Percentiles rank a stretch among this genome's conserved stretches.
Conservation (phyloP, 176 grass and related monocot genomes). For the Aegilops sharonensis region DNA sequence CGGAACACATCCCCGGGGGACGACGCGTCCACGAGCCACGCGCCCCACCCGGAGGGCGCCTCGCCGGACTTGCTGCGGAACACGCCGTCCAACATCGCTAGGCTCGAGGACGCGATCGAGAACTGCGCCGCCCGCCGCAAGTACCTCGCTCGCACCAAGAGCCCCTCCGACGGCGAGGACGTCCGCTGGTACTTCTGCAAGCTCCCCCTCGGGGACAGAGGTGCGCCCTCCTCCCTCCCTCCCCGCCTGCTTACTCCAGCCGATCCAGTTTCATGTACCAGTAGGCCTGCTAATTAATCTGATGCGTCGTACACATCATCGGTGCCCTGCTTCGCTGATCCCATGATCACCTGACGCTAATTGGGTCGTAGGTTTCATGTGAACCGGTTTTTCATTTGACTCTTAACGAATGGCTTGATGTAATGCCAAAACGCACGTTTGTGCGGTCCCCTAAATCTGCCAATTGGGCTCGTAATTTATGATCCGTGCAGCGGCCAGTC, state of each 20-base stretch:
- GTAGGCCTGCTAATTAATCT: neutral
- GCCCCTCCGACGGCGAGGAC: conserved; percentile 83
- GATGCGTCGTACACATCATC: neutral
- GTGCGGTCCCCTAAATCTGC: neutral
- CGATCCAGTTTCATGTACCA: neutral
- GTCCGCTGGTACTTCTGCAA: conserved; percentile 98
- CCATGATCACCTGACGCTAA: neutral
- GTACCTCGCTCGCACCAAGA: conserved; percentile 87
- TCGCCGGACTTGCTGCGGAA: conserved; percentile 81
- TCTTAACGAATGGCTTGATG: neutral
- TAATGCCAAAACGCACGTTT: neutral
- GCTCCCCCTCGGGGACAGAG: conserved; percentile 71
- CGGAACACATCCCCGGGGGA: conserved; percentile 1
- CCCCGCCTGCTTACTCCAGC: neutral
- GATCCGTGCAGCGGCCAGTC: neutral
- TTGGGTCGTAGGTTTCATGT: conserved; percentile 14
- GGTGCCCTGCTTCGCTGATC: neutral
- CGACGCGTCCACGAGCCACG: conserved; percentile 31
- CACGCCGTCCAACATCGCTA: conserved; percentile 83
- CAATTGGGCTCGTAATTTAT: neutral
- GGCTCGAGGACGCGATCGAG: conserved; percentile 76
- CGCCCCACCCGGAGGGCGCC: conserved; percentile 20
- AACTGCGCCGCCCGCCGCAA: conserved; percentile 69
- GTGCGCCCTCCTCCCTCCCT: conserved; percentile 10
- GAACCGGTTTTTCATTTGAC: neutral